Conservation (phyloP, 306 rosid species). For the Quercus cerris region DNA sequence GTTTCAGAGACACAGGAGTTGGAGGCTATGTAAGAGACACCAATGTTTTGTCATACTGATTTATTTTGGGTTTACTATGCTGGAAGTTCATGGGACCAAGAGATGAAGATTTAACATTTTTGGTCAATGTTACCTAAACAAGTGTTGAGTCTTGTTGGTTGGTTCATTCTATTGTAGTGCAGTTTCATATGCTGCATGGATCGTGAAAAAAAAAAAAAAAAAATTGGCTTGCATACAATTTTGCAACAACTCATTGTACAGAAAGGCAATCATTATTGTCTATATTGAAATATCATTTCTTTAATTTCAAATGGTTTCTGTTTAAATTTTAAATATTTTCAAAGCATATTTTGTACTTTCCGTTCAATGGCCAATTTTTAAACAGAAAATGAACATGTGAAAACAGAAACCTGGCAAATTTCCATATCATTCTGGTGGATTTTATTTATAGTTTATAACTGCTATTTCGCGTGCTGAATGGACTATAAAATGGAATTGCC, state of each 20-base stretch:
- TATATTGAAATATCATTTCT: neutral
- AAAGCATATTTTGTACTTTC: too few species aligned
- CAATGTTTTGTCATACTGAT: neutral
- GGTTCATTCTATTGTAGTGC: neutral
- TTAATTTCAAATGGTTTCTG: neutral
- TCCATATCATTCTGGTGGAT: too few species aligned
- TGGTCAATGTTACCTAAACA: neutral
- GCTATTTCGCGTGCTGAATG: too few species aligned
- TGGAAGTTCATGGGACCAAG: constrained; percentile 7
- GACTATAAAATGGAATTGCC: too few species aligned
- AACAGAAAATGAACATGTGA: too few species aligned
- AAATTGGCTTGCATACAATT: neutral
- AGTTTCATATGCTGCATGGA: neutral
- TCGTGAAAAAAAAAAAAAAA: neutral
- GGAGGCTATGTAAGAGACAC: constrained; percentile 37
- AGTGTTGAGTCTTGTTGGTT: neutral
- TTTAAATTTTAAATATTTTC: neutral
- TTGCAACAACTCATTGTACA: neutral
- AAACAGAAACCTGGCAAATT: too few species aligned
- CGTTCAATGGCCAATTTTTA: too few species aligned
- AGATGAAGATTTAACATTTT: neutral
- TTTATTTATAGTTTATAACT: too few species aligned
- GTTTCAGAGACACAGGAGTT: constrained; percentile 41
- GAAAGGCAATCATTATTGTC: constrained; percentile 6
- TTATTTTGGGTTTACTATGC: neutral